Evolutionary conservation across 1,284 basidiomycete genomes (phyloP), one percentile per base, ranked within the genome.

Genomic region (Fistulina hepatica): DNA sequence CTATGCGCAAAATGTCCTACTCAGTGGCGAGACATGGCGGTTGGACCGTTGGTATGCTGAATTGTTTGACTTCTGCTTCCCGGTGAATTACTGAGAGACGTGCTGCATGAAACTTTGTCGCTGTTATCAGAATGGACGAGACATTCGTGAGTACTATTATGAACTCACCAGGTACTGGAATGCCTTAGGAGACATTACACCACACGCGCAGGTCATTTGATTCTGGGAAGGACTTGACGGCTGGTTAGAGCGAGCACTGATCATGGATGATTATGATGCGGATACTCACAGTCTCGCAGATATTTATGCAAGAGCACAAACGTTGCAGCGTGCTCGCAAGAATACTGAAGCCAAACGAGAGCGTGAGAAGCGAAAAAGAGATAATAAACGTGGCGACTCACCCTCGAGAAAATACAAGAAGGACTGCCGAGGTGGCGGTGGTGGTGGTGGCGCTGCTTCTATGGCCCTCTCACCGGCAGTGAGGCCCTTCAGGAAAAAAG

Each of bases 141-240:
- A 30, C n/a, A 6, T 30, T 6, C 27, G 27, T 6, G 27, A 30
- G 6, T 30, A 30, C 27, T 13, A 13, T 12, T 16, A 30, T 16
- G 27, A 30, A 16, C n/a, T 30, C 6, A 16, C n/a, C 7, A 12
- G 27, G n/a, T 30, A 6, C n/a, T 30, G 27, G 27, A 16, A 13
- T 16, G 27, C 17, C 6, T n/a, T 30, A 6, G 17, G n/a, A 12
- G 27, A 30, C n/a, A 16, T 13, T 12, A 30, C 27, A 5, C n/a
- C n/a, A 12, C 6, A 6, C 7, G 6, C 6, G n/a, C 27, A 16
- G 7, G 27, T 30, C 27, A 12, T 30, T 30, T 16, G 27, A 12
- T 30, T 30, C n/a, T 30, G 27, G 27, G 27, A 30, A 13, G 27
- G 27, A 5, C 27, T 30, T 30, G 27, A 30, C 27, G 27, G 6